Conservation (phyloP, 2,329 filamentous ascomycete genomes). For the Neurospora sp. region DNA sequence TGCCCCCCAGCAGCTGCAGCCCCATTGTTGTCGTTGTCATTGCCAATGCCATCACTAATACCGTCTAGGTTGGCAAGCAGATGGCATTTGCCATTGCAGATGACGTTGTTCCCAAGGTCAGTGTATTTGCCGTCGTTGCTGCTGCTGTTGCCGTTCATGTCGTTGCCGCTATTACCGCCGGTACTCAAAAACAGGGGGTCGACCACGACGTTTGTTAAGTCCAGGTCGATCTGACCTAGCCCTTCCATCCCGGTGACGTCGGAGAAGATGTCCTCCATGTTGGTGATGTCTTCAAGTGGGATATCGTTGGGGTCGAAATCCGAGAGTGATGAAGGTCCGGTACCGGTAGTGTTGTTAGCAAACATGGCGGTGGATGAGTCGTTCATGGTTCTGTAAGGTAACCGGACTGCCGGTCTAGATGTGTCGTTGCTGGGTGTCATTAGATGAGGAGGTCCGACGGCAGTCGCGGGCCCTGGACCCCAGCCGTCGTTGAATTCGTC, state of each 20-base stretch:
- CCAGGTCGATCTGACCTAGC: background rate
- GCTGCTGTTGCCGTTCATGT: background rate
- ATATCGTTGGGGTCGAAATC: background rate
- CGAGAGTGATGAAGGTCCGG: background rate
- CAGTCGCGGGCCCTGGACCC: background rate
- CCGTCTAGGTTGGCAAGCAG: background rate
- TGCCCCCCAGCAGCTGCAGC: background rate
- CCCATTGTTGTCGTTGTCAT: background rate
- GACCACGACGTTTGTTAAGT: background rate
- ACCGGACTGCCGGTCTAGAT: background rate
- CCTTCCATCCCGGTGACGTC: background rate
- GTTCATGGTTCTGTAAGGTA: background rate
- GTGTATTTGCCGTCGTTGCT: background rate
- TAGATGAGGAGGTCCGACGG: background rate
- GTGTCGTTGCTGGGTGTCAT: background rate
- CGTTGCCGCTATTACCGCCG: background rate
- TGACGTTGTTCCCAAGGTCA: background rate
- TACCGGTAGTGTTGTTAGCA: background rate
- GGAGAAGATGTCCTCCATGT: background rate
- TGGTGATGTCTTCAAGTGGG: background rate
- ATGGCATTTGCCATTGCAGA: background rate
- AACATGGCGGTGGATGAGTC: background rate
- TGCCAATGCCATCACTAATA: background rate
- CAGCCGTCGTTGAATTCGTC: background rate
- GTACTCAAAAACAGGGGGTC: background rate